Base-by-base conservation (phyloP, 768 basidiomycete species). In the Russula abietina region DNA sequence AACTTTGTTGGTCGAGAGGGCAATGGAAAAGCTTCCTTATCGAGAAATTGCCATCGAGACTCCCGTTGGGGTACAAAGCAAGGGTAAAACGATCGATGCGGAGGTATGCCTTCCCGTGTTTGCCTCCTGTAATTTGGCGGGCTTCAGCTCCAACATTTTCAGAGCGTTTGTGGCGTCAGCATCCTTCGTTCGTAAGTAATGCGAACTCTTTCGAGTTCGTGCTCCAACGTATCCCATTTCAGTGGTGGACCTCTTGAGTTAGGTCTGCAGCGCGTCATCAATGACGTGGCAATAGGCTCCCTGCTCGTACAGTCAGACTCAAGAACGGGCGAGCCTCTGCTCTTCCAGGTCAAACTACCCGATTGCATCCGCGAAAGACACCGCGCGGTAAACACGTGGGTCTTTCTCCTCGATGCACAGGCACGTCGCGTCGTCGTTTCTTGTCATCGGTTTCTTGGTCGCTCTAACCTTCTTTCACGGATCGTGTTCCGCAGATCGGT, bases 241-340 rank as follows among this genome's bases (percentile, higher is more conserved):
- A 92, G 91, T 26, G 95, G 97, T 11, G 93, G 93, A 16, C 89
- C 91, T 2, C 81, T 99, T 24, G 92, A 95, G 74, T 85, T 87
- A 51, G 97, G 96, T 19, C 85, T 99, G n/a, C 82, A 86, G 50
- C 79, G 94, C 14, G 93, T 95, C 19, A 83, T 97, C 59, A 85
- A 87, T 56, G 88, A 97, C 67, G 89, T 89, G 1, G 83, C 88
- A 0, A 79, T 98, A 26, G 96, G 97, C 32, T 92, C 92, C 0
- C 78, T 98, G 49, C 80, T 99, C 41, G 89, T 99, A 45, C 96
- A 98, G 72, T 89, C 91, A 0, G 91, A 97, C 67, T 80, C 82
- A 3, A 80, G 77, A 68, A 87, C 89, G 4, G 93, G 93, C 30
- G 97, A 99, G 70, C 94, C 95, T 0, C 74, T 95, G 10, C 78